phyloP scores from a whole-genome alignment of 495 filamentous ascomycete species.

The Penicillium alfredii region DNA sequence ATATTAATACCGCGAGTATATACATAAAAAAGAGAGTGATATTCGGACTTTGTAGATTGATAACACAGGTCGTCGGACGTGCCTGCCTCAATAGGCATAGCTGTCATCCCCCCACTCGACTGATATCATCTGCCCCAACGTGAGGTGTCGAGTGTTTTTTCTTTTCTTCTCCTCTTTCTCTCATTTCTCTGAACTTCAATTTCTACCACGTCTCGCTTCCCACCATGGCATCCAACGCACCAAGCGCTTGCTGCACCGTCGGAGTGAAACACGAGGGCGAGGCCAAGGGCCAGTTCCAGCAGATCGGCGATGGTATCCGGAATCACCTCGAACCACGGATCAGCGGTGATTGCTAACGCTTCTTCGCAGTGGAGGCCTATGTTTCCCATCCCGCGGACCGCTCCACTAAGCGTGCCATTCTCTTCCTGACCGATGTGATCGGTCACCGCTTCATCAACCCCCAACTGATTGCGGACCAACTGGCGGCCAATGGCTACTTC shows the following conservation, averaged over 20 bases:
- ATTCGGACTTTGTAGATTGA: no score
- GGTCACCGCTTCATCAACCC: constrained; percentile 31
- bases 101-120: no score
- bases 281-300: constrained; percentile 18
- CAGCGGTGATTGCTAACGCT: neutral
- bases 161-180: neutral
- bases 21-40: no score
- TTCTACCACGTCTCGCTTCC: neutral
- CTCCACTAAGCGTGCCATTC: constrained; percentile 22
- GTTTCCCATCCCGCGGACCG: constrained; percentile 17
- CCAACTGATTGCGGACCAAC: constrained; percentile 59
- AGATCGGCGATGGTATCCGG: constrained; percentile 22
- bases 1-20: no score
- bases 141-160: no score
- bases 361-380: constrained; percentile 23
- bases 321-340: no score
- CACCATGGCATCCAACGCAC: constrained; percentile 45
- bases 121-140: no score
- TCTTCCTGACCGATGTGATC: constrained; percentile 31
- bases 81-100: no score
- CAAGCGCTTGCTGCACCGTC: constrained; percentile 40
- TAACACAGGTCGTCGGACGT: no score
- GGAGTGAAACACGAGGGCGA: constrained; percentile 33
- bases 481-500: constrained; percentile 70
- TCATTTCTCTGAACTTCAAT: neutral